A percentile compares a stretch with the other conserved stretches of the same genome.
Evolutionary conservation across 129 eudicot species (phyloP).

Genomic region (Centaurea solstitialis): DNA sequence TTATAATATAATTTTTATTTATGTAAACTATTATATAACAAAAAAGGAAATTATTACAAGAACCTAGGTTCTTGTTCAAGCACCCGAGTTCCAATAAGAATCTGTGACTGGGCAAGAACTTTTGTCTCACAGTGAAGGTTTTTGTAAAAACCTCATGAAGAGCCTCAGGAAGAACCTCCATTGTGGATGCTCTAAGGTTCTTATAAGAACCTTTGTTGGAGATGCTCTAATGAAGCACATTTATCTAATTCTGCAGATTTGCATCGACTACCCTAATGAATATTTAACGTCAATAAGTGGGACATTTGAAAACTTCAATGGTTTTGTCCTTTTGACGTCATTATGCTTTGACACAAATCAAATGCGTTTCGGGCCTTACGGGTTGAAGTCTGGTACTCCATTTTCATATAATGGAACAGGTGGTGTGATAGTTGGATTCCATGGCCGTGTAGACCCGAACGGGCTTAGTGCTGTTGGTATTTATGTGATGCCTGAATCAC

Average conservation of each 20-base stretch:
- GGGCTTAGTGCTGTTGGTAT: slow-evolving; percentile 22
- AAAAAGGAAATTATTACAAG: too few species aligned
- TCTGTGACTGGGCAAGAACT: too few species aligned
- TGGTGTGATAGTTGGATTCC: slow-evolving; percentile 33
- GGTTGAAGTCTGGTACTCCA: neutral
- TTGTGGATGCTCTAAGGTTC: too few species aligned
- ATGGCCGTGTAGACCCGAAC: slow-evolving; percentile 13
- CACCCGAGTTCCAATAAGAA: too few species aligned
- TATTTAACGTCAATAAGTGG: slow-evolving; percentile 22
- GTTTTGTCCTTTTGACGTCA: neutral
- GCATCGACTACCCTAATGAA: slow-evolving; percentile 17
- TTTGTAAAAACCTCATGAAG: too few species aligned
- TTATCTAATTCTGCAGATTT: slow-evolving; percentile 6
- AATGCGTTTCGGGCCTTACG: slow-evolving; percentile 33
- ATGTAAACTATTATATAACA: too few species aligned
- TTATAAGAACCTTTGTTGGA: too few species aligned
- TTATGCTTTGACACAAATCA: slow-evolving; percentile 25
- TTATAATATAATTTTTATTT: too few species aligned
- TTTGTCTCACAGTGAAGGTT: too few species aligned
- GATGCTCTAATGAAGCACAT: neutral
- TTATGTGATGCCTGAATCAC: neutral
- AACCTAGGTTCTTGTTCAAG: too few species aligned
- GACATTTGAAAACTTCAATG: neutral
- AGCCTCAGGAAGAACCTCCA: too few species aligned
- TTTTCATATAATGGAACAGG: slow-evolving; percentile 15